Percentiles rank a stretch among this genome's conserved stretches.
These are phyloP conservation scores for Ophiostoma sp. DNA, from an alignment of 2,329 filamentous ascomycete species.

Conservation along the genomic window DNA sequence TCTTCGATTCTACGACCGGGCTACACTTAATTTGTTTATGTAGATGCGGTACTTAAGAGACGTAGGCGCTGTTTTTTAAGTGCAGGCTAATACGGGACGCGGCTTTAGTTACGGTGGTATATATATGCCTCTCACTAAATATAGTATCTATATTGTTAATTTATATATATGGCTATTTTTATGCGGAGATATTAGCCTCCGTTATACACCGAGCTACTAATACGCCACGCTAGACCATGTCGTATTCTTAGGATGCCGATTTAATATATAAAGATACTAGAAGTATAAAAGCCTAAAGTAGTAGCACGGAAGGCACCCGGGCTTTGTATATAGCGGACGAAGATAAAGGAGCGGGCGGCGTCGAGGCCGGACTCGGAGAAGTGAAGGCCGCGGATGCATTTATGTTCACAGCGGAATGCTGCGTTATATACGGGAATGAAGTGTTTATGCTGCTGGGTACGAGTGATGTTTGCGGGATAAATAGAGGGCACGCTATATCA, in stretches of 20 bases:
- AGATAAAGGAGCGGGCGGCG: constrained; percentile 2
- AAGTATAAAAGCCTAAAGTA: background rate
- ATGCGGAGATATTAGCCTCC: background rate
- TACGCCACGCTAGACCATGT: background rate
- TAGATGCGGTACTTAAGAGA: background rate
- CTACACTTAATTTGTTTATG: background rate
- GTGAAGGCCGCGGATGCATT: background rate
- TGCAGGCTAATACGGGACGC: too few species aligned
- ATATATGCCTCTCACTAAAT: background rate
- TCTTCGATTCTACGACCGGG: background rate
- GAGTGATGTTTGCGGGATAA: background rate
- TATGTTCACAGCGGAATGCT: background rate
- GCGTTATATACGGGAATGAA: background rate
- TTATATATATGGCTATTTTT: background rate
- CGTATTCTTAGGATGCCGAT: background rate
- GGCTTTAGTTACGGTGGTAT: too few species aligned
- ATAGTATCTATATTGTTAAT: background rate
- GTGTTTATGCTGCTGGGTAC: background rate
- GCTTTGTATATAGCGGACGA: background rate
- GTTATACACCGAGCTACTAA: background rate
- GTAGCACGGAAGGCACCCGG: background rate
- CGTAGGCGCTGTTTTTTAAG: background rate
- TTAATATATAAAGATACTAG: background rate
- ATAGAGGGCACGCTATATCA: background rate
- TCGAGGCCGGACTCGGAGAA: background rate